Evolutionary conservation across 352 stramenopile species (phyloP).

Genomic region (Phytopythium litorale): DNA sequence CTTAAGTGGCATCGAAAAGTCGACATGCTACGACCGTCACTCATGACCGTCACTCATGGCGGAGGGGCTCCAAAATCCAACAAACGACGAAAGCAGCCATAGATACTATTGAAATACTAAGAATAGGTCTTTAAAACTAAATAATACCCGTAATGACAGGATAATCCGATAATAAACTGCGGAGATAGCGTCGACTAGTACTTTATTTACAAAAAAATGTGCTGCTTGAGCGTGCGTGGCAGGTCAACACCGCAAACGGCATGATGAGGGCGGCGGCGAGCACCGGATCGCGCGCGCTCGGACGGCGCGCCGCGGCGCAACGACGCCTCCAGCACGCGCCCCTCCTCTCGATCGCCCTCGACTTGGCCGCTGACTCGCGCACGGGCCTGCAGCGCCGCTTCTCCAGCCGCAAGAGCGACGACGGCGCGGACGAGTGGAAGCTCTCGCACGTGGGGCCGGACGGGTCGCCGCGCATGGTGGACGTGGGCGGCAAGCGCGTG

Average conservation of each 20-base stretch:
- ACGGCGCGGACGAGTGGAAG: conserved; percentile 16
- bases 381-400: not conserved
- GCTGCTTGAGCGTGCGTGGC: not conserved
- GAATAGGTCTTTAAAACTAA: too few relatives aligned
- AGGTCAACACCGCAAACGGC: not conserved
- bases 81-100: too few relatives aligned
- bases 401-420: conserved; percentile 1
- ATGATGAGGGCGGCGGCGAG: not conserved
- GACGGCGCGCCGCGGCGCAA: not conserved
- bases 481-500: conserved; percentile 84
- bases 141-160: too few relatives aligned
- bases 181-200: too few relatives aligned
- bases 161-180: too few relatives aligned
- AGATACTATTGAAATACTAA: too few relatives aligned
- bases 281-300: not conserved
- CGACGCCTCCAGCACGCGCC: not conserved
- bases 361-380: not conserved
- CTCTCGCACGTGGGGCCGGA: conserved; percentile 57
- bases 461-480: conserved; percentile 83
- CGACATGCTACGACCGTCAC: too few relatives aligned
- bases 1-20: too few relatives aligned
- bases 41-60: too few relatives aligned
- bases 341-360: not conserved
- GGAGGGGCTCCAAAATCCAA: too few relatives aligned
- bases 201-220: not conserved